These are phyloP conservation scores for Hypoxylon sp. DNA, from an alignment of 2,329 filamentous ascomycete genomes.

Conservation along the genomic window DNA sequence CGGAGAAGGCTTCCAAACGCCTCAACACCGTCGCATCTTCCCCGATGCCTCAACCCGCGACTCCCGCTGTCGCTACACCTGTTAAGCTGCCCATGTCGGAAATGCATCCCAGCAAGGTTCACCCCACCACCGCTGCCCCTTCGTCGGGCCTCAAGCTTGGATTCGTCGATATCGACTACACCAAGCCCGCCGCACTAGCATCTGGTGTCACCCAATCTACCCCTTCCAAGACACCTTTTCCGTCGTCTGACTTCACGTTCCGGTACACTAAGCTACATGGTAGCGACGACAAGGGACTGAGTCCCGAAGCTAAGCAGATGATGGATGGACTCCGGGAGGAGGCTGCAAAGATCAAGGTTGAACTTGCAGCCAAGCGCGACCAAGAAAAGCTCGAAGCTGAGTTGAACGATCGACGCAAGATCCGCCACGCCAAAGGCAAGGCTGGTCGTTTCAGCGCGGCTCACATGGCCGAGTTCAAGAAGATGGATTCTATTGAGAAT, in stretches of 20 bases:
- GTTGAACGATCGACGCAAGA: constrained; percentile 70
- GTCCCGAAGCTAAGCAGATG: constrained; percentile 70
- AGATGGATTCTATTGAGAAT: constrained; percentile 95
- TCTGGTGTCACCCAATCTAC: constrained; percentile 67
- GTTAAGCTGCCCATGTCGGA: constrained; percentile 80
- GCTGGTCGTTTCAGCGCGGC: constrained; percentile 83
- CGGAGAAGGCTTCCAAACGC: constrained; percentile 47
- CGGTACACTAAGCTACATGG: constrained; percentile 65
- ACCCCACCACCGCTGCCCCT: constrained; percentile 79
- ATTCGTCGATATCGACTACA: constrained; percentile 80
- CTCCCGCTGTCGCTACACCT: constrained; percentile 74
- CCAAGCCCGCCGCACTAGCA: constrained; percentile 60
- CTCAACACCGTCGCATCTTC: constrained; percentile 55
- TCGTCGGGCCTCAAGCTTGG: constrained; percentile 86
- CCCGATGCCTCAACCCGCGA: constrained; percentile 57
- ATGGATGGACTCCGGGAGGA: constrained; percentile 79
- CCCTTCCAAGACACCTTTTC: constrained; percentile 70
- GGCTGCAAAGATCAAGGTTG: constrained; percentile 76
- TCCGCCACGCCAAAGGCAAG: constrained; percentile 84
- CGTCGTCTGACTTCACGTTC: constrained; percentile 75
- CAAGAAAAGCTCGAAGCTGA: constrained; percentile 63
- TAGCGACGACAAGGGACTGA: constrained; percentile 65
- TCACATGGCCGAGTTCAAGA: constrained; percentile 91
- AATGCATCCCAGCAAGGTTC: constrained; percentile 91
- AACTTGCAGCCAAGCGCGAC: constrained; percentile 73